Percentiles rank a stretch among this genome's conserved stretches.
Evolutionary conservation across 1,284 basidiomycete genomes (phyloP).

Genomic region (Kwoniella shivajii): DNA sequence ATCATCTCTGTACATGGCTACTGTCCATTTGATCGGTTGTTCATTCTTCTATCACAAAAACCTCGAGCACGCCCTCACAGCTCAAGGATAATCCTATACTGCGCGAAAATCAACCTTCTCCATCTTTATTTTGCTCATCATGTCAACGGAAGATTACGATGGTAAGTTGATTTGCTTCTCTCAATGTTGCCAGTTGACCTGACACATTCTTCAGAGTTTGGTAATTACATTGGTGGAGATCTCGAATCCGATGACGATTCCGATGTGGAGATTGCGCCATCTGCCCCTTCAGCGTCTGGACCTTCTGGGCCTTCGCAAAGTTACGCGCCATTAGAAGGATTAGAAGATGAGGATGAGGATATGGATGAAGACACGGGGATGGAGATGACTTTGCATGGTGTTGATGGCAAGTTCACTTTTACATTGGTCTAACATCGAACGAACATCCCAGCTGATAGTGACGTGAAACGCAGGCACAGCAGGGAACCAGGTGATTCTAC

Average conservation of each 20-base stretch:
- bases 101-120: not conserved
- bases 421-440: no score
- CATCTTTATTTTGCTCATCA: conserved; percentile 17
- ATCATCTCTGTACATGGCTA: not conserved
- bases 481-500: conserved; percentile 80
- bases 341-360: conserved; percentile 48
- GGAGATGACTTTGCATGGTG: conserved; percentile 49
- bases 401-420: conserved; percentile 49
- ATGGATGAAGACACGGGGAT: conserved; percentile 45
- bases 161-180: conserved; percentile 32
- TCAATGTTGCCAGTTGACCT: conserved; percentile 13
- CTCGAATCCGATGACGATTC: conserved; percentile 82
- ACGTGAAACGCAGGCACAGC: conserved; percentile 35
- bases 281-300: conserved; percentile 37
- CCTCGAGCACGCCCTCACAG: not conserved
- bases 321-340: conserved; percentile 53
- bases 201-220: conserved; percentile 63
- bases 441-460: not conserved
- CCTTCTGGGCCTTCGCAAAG: conserved; percentile 27
- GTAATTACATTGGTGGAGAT: conserved; percentile 93
- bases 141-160: conserved; percentile 56
- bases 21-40: no score
- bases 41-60: not conserved
- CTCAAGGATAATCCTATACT: not conserved
- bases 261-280: conserved; percentile 38